These are phyloP conservation scores for Myochromella boudieri DNA, from an alignment of 768 basidiomycete species.

Conservation along the genomic window DNA sequence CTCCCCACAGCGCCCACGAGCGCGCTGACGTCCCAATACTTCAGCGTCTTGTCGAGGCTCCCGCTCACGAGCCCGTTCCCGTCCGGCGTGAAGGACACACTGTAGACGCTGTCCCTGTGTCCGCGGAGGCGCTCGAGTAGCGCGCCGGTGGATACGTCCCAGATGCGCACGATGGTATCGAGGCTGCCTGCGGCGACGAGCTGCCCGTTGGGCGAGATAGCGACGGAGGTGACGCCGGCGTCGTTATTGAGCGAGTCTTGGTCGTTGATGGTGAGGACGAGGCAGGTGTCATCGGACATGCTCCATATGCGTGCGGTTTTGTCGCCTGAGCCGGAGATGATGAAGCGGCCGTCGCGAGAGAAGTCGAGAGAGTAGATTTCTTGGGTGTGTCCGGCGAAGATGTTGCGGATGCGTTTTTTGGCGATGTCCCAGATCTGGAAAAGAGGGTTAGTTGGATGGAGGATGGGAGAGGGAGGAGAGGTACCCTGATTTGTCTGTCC, in stretches of 20 bases:
- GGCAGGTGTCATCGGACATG: conserved; percentile 35
- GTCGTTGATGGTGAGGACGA: conserved; percentile 49
- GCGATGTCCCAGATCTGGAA: conserved; percentile 88
- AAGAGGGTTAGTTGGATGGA: not conserved
- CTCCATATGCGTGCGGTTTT: conserved; percentile 50
- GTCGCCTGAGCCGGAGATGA: conserved; percentile 88
- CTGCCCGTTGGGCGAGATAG: conserved; percentile 72
- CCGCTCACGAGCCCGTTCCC: conserved; percentile 90
- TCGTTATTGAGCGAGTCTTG: conserved; percentile 46
- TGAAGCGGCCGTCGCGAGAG: conserved; percentile 77
- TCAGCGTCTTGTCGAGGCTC: conserved; percentile 85
- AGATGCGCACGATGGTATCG: conserved; percentile 80
- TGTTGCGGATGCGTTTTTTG: conserved; percentile 70
- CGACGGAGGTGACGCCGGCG: conserved; percentile 76
- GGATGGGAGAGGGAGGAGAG: conserved; percentile 26
- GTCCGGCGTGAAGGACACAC: conserved; percentile 90
- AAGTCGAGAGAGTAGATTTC: conserved; percentile 96
- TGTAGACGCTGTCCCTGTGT: conserved; percentile 84
- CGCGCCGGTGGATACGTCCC: conserved; percentile 66
- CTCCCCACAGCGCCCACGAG: conserved; percentile 59
- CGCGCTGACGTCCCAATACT: conserved; percentile 83
- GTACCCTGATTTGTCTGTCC: conserved; percentile 87
- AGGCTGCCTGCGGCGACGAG: conserved; percentile 68
- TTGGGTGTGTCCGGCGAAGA: conserved; percentile 86
- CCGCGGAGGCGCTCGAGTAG: conserved; percentile 73